Evolutionary conservation across 2,329 filamentous ascomycete species (phyloP).

Genomic region (Chaetothyriales sp.): DNA sequence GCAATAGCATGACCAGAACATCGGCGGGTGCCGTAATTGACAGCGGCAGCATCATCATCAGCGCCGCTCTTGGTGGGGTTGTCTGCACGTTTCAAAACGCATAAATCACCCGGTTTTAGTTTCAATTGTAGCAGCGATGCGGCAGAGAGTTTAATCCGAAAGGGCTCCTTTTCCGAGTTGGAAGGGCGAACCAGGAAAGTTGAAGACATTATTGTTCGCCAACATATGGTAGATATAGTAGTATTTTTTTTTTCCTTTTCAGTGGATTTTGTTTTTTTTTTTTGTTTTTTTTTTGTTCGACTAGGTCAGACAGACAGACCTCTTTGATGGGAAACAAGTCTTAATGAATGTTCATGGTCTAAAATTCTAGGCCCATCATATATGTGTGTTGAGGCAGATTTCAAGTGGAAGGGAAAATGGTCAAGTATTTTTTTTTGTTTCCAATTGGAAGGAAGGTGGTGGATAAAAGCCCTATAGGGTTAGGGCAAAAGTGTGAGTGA

Average conservation of each 20-base stretch:
- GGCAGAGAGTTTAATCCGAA: conserved; percentile 42
- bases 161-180: conserved; percentile 40
- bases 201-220: conserved; percentile 6
- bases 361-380: too few species aligned
- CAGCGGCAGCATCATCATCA: conserved; percentile 7
- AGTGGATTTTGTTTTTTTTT: not conserved
- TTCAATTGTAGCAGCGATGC: conserved; percentile 41
- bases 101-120: conserved; percentile 44
- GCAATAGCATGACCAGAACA: conserved; percentile 42
- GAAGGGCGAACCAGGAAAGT: conserved; percentile 41
- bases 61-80: not conserved
- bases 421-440: too few species aligned
- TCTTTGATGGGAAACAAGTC: too few species aligned
- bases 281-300: too few species aligned
- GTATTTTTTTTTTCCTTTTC: too few species aligned
- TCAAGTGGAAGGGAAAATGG: too few species aligned
- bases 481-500: too few species aligned
- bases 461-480: too few species aligned
- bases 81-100: conserved; percentile 28
- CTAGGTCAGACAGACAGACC: too few species aligned
- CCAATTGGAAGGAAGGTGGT: too few species aligned
- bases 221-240: conserved; percentile 5
- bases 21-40: not conserved
- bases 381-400: too few species aligned
- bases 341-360: too few species aligned